Evolutionary conservation across 148 eudicot genomes (phyloP), one percentile per base, ranked within the genome.

Genomic region (Rhododendron kiyosumense): DNA sequence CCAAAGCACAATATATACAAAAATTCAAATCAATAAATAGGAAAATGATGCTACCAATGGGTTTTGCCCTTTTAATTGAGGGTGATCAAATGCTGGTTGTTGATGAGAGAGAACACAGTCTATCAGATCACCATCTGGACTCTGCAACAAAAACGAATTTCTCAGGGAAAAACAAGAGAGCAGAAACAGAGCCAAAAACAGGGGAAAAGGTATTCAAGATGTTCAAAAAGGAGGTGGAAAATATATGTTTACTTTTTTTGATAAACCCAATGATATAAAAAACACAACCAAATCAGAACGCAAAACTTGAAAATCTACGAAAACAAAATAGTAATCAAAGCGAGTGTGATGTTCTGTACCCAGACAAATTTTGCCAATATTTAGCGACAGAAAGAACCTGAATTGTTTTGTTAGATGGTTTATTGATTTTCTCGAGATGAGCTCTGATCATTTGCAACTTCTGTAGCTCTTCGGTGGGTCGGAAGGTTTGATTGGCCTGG

Each of bases 11-110:
- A 5, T 41, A 41, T 41, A 41, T 71, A 20, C 14, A 59, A 3
- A 5, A 57, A 57, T 51, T 69, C 74, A 57, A 71, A 71, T 71
- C 76, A 32, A 71, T 1, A 71, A 14, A 71, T 71, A n/a, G 2
- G 54, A 24, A 34, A 89, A 43, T 45, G n/a, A 7, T 22, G 59
- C 45, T 91, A 96, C 99, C 95, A 94, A 26, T 87, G 98, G 98
- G 36, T 85, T 93, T 88, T 93, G 85, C 28, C 98, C 98, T 90
- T 85, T 90, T 77, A 96, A 84, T 71, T 88, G 67, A 22, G 98
- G 98, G 81, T 96, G 99, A 89, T 96, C 99, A 88, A 96, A 96
- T 69, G 99, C 97, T 86, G 94, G 94, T 89, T 96, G 99, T 46
- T 91, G 90, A 92, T 96, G 94, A 85, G 93, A 57, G 69, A 74